Base-by-base conservation (phyloP, 2,329 filamentous ascomycete species). In the Epichloe elymi region DNA sequence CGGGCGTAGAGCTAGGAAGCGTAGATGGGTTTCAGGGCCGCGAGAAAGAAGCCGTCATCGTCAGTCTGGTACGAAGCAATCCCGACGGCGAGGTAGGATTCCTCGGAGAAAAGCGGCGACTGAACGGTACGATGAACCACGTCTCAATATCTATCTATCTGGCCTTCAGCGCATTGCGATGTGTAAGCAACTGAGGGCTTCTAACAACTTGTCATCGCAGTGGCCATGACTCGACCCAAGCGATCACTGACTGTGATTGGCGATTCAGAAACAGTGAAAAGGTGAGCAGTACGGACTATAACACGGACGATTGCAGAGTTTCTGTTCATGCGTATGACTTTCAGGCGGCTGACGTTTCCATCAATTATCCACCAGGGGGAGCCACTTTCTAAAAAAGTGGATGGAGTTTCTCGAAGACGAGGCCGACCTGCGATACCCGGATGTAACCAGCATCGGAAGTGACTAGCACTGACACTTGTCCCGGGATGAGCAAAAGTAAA, bases 21-120 rank as follows among this genome's bases (percentile, higher is more conserved):
- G 88, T 98, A 2, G 93, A 98, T 66, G 93, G 91, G 2, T 98
- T 98, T 65, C 93, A 98, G 67, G 93, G 93, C 36, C 81, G 93
- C 17, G 93, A 98, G 68, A 98, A 98, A 68, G 93, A 98, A 67
- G 93, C 88, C 2, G 84, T 98, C 15, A 78, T 98, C 39, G 83
- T 98, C 48, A 95, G 85, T 66, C 76, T 97, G n/a, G 93, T 98
- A 51, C 78, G 93, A 57, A 96, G 90, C 67, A 98, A 98, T 64
- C 58, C 80, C 5, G 80, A 89, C 46, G 81, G 83, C 48, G 89
- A 97, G 65, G 90, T 97, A 14, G 93, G 93, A 10, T 98, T 98
- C 62, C 70, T 98, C 38, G 88, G 82, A 14, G 93, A 98, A 70
- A 95, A 90, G 74, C 79, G 93, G 56, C 78, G 93, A 55, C 71